Base-by-base conservation (phyloP, 441 rosid genomes). In the Populus trichocarpa region DNA sequence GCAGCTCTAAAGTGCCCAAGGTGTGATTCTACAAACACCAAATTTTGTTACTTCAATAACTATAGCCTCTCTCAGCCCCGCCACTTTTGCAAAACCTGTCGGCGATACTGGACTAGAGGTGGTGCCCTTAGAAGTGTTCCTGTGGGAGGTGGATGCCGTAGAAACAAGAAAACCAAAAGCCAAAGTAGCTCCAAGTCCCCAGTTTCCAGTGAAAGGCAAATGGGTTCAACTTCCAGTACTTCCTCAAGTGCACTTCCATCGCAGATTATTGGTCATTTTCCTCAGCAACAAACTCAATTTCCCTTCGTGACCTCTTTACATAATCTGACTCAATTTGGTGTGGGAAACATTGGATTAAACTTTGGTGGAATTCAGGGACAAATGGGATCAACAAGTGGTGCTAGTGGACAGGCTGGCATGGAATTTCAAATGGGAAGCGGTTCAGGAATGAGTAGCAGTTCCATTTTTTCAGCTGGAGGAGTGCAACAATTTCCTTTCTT, bases 21-120 rank as follows among this genome's bases (percentile, higher is more conserved):
- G 83, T 96, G 99, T 57, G 98, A 93, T 8, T 96, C 99, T 1
- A 85, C 91, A 50, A 96, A 96, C 88, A 96, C 99, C 28, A 96
- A 96, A 83, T 96, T 96, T 80, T 96, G 99, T 80, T 96, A 94
- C 89, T 96, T 90, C 89, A 96, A 96, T 85, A 96, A 96, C 92
- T 96, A 96, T 83, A 96, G 90, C 79, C 96, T 94, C 59, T 74
- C 99, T 22, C 99, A 96, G 86, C 99, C 98, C 35, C 92, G 99
- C 36, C 97, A 96, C 94, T 96, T 94, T 74, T 96, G 99, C 89
- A 96, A 94, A 70, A 89, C 97, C 14, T 96, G 99, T 81, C 85
- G 98, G 65, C 85, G 98, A 81, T 96, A 96, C 87, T 96, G 99
- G 99, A 96, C 99, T 5, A 83, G 93, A 80, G 98, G 98, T 0